Percentiles rank a stretch among this genome's conserved stretches.
Conservation (phyloP, 345 rosid genomes). For the Draba incana region DNA sequence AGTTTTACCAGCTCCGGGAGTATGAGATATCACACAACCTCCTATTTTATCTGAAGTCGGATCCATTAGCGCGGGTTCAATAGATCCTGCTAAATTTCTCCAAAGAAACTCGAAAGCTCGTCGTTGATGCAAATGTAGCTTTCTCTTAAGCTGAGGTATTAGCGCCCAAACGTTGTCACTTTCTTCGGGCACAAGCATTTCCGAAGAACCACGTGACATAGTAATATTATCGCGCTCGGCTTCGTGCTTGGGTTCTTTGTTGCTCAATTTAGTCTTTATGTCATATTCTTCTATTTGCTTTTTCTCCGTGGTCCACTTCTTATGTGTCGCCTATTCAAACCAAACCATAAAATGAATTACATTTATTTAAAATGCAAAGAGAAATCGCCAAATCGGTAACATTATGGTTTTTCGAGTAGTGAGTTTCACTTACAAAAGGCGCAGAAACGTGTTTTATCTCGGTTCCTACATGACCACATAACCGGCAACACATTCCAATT, state of each 20-base stretch:
- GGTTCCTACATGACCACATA: constrained; percentile 72
- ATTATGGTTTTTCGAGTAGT: background rate
- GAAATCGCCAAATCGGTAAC: background rate
- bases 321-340: constrained; percentile 45
- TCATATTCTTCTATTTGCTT: constrained; percentile 46
- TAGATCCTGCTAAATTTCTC: constrained; percentile 77
- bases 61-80: constrained; percentile 64
- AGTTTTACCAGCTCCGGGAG: constrained; percentile 97
- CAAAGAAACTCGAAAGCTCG: constrained; percentile 94
- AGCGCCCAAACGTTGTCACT: constrained; percentile 81
- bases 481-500: constrained; percentile 67
- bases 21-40: constrained; percentile 91
- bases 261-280: constrained; percentile 35
- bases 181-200: constrained; percentile 46
- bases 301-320: constrained; percentile 50
- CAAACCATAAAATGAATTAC: constrained; percentile 28
- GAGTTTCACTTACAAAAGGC: constrained; percentile 76
- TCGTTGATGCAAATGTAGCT: constrained; percentile 75
- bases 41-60: constrained; percentile 57
- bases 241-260: constrained; percentile 42
- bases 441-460: constrained; percentile 79
- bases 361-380: constrained; percentile 1
- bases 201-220: constrained; percentile 39
- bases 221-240: constrained; percentile 40
- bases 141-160: constrained; percentile 70